A percentile compares a stretch with the other conserved stretches of the same genome.
phyloP scores from a whole-genome alignment of 2,329 filamentous ascomycete species.

The Talaromyces sp. region DNA sequence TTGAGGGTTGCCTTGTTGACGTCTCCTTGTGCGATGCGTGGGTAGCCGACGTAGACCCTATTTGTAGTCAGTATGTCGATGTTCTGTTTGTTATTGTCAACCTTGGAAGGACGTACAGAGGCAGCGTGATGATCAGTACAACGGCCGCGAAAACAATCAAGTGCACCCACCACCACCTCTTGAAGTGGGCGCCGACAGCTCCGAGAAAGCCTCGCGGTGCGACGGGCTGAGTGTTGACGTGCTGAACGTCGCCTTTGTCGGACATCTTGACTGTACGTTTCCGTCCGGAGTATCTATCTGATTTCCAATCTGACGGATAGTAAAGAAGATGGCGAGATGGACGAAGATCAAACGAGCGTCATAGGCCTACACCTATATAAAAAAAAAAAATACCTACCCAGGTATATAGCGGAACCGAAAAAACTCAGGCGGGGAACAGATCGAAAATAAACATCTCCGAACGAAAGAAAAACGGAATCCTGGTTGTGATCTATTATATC shows the following conservation, averaged over 20 bases:
- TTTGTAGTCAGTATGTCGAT: neutral
- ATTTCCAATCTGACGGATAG: neutral
- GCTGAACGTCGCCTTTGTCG: slow-evolving; percentile 1
- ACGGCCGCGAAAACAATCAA: slow-evolving; percentile 50
- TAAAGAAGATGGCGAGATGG: neutral
- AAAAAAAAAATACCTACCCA: neutral
- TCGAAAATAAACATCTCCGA: neutral
- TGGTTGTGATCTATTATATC: neutral
- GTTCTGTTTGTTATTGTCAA: no score
- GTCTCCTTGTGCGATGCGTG: slow-evolving; percentile 54
- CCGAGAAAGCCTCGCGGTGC: slow-evolving; percentile 27
- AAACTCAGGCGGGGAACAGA: neutral
- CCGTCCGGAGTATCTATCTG: neutral
- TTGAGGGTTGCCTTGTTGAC: slow-evolving; percentile 53
- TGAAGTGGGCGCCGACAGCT: slow-evolving; percentile 33
- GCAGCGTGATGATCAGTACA: slow-evolving; percentile 54
- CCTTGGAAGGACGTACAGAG: slow-evolving; percentile 41
- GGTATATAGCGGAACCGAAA: neutral
- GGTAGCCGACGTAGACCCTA: slow-evolving; percentile 59
- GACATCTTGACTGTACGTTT: neutral
- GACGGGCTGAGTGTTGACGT: neutral
- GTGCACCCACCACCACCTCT: slow-evolving; percentile 55
- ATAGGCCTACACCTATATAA: neutral
- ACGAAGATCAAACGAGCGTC: neutral
- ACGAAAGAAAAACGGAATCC: neutral